Base-by-base conservation (phyloP, 345 rosid genomes). In the Zanthoxylum bungeanum region DNA sequence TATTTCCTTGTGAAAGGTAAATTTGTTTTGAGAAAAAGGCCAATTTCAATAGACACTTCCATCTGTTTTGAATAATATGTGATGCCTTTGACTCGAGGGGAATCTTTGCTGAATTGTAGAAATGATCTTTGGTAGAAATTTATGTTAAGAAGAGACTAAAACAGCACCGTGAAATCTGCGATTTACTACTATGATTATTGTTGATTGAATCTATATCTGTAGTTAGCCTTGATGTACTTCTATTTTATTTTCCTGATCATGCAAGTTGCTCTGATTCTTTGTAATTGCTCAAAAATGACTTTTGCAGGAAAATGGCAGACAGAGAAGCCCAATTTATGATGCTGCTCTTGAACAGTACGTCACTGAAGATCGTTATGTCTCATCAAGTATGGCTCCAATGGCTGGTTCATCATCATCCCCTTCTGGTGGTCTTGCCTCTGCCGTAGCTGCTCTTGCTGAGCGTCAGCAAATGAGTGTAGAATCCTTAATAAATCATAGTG, bases 391-490 rank as follows among this genome's bases (percentile, higher is more conserved):
- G 79, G 79, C 82, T 73, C 81, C 89, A 24, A 4, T 74, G 57
- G 61, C 68, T 59, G 85, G 87, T 53, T 84, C 95, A 62, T 73
- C 92, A 21, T 84, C 93, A 56, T 89, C 97, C 57, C 88, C 98
- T 68, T 87, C 97, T 72, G 90, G 88, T 25, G 92, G 97, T 40
- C 90, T 85, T 77, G 89, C 92, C 60, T 90, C 95, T 76, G 95
- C 97, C 58, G 79, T 92, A 71, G 92, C 95, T 64, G 95, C 93
- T 65, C 92, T 91, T 30, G 92, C 97, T 59, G 97, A 94, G 84
- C 89, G 91, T 56, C 95, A 85, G 78, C 96, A 90, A 82, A 74
- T 71, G 75, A 75, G 78, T 71, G 93, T 87, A 14, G 97, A 89
- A 76, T 77, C 91, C 72, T 77, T 82, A 55, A 52, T 67, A 47